Base-by-base conservation (phyloP, 768 basidiomycete genomes). In the Boletus tylopilopsis region DNA sequence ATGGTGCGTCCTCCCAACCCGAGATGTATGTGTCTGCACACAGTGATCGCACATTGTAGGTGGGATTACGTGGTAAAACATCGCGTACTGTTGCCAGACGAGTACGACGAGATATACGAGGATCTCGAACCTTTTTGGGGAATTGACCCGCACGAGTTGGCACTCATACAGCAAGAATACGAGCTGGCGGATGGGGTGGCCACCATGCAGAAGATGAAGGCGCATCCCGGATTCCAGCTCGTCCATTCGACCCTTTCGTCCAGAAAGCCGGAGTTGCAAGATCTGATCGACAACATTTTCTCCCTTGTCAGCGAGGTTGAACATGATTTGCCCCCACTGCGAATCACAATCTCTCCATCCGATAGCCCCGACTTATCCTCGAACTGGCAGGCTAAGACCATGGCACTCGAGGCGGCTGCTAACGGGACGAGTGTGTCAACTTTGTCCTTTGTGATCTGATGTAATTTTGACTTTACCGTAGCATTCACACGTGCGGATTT, bases 61-160 rank as follows among this genome's bases (percentile, higher is more conserved):
- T 77, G 74, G 75, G 53, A 64, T 19, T 77, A 73, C 47, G 71
- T 71, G 5, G 61, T 65, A n/a, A 54, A 56, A 42, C 54, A 77
- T 51, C 54, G 68, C 23, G 67, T 76, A 1, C 70, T 66, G 37
- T 62, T 77, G 1, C 71, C 69, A 11, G 76, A 77, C 53, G 75
- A 77, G 44, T 77, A 77, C 42, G 74, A 77, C 58, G 73, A 74
- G 49, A 76, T 76, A 49, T 56, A 64, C 47, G 53, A 60, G 7
- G 66, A 74, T 46, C 50, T 76, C 10, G 64, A 68, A 21, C 71
- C 69, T 0, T 73, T 64, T 54, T 71, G 64, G 63, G 74, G 68
- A 0, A 56, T 76, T 38, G 54, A 63, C 29, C 71, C 71, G 0
- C n/a, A 35, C 1, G 59, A 61, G 1, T 35, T 73, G 13, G 61